phyloP scores from a whole-genome alignment of 257 asterid genomes.

The Linderniella brevidens region DNA sequence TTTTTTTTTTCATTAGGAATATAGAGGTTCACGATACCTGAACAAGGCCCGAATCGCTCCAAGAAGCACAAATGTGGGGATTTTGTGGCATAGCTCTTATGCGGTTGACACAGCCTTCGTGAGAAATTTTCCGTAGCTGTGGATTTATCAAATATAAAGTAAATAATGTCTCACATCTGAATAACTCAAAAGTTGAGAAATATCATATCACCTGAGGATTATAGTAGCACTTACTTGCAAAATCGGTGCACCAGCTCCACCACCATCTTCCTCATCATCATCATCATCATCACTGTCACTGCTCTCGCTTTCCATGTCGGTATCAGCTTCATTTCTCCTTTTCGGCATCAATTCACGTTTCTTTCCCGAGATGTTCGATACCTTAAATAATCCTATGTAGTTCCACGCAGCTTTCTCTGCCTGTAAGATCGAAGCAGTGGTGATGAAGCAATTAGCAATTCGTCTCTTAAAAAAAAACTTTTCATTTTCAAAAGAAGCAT shows the following conservation, averaged over 20 bases:
- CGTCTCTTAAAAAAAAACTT: too few species aligned
- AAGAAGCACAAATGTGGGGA: slow-evolving; percentile 83
- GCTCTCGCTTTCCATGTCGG: slow-evolving; percentile 69
- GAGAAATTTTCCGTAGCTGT: slow-evolving; percentile 56
- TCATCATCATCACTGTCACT: slow-evolving; percentile 74
- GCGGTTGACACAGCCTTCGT: slow-evolving; percentile 75
- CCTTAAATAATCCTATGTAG: slow-evolving; percentile 54
- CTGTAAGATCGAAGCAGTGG: too few species aligned
- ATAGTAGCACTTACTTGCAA: too few species aligned
- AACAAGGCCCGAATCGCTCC: slow-evolving; percentile 77
- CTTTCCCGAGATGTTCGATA: slow-evolving; percentile 72
- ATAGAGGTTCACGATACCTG: too few species aligned
- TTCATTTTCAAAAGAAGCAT: too few species aligned
- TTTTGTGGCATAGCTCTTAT: slow-evolving; percentile 78
- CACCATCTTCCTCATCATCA: slow-evolving; percentile 26
- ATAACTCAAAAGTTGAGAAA: background rate
- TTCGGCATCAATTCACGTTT: slow-evolving; percentile 56
- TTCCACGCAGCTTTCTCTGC: slow-evolving; percentile 68
- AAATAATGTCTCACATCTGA: slow-evolving; percentile 1
- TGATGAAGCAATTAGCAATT: too few species aligned
- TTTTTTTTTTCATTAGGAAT: too few species aligned
- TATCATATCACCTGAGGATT: too few species aligned
- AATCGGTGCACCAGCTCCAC: slow-evolving; percentile 43
- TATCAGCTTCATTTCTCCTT: slow-evolving; percentile 26
- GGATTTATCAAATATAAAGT: slow-evolving; percentile 10